phyloP scores from a whole-genome alignment of 495 filamentous ascomycete species.

The Lepidopterella palustris region DNA sequence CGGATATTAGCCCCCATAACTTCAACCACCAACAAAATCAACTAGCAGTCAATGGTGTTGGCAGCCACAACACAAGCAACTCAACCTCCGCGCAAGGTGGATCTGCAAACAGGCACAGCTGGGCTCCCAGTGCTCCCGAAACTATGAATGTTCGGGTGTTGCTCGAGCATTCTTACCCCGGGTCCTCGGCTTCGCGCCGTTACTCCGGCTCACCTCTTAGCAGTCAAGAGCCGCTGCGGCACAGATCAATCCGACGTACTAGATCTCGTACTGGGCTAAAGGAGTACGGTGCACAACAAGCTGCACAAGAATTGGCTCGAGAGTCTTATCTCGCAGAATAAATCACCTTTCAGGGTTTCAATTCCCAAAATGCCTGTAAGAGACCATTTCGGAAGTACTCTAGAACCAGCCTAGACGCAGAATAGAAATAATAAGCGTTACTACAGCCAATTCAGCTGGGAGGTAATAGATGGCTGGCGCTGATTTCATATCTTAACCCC shows the following conservation, averaged over 20 bases:
- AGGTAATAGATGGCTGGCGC: too few relatives aligned
- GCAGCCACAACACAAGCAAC: neutral
- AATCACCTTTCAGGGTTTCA: too few relatives aligned
- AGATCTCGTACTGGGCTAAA: constrained; percentile 21
- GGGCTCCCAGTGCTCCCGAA: constrained; percentile 10
- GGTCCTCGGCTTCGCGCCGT: constrained; percentile 7
- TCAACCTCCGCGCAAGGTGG: neutral
- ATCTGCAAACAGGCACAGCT: constrained; percentile 7
- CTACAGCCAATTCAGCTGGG: too few relatives aligned
- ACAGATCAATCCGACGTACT: constrained; percentile 14
- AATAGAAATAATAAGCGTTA: too few relatives aligned
- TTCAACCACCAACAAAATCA: too few relatives aligned
- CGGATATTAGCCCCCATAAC: too few relatives aligned
- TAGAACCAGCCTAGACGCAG: too few relatives aligned
- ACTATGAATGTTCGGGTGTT: constrained; percentile 26
- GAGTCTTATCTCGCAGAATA: too few relatives aligned
- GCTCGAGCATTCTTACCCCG: constrained; percentile 11
- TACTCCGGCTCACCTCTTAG: constrained; percentile 17
- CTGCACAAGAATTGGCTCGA: constrained; percentile 15
- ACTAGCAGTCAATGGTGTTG: neutral
- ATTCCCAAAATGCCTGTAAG: too few relatives aligned
- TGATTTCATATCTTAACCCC: too few relatives aligned
- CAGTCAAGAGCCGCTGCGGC: constrained; percentile 1
- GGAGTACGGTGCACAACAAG: constrained; percentile 22
- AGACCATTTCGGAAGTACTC: too few relatives aligned